These are phyloP conservation scores for Musa balbisiana DNA, from an alignment of 202 grass and related monocot genomes.

Conservation along the genomic window DNA sequence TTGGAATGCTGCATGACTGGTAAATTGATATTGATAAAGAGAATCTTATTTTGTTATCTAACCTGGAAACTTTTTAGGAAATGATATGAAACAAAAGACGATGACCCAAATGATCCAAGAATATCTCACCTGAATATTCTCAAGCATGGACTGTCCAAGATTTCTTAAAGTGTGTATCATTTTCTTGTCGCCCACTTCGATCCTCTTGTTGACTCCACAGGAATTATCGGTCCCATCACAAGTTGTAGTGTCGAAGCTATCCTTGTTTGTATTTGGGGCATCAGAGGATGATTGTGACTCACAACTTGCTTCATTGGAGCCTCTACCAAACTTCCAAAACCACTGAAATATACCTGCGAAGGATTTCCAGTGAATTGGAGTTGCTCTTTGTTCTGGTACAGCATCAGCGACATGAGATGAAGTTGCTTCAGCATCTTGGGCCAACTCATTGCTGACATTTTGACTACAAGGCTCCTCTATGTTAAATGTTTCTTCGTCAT, in stretches of 20 bases:
- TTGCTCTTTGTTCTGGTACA: constrained; percentile 12
- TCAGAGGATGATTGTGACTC: constrained; percentile 1
- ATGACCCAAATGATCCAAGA: constrained; percentile 21
- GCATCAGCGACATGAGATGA: constrained; percentile 23
- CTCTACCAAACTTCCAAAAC: constrained; percentile 62
- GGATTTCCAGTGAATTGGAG: constrained; percentile 52
- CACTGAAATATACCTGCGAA: constrained; percentile 62
- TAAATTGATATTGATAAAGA: too few species aligned
- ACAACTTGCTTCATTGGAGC: constrained; percentile 36
- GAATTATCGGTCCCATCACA: constrained; percentile 34
- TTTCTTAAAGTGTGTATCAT: constrained; percentile 60
- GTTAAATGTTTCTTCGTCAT: constrained; percentile 36
- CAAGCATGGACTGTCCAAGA: constrained; percentile 96
- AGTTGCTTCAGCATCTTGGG: constrained; percentile 27
- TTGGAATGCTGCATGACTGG: too few species aligned
- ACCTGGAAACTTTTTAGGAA: background rate
- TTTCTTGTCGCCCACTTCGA: constrained; percentile 63
- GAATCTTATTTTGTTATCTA: too few species aligned
- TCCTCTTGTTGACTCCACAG: constrained; percentile 17
- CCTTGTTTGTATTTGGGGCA: constrained; percentile 12
- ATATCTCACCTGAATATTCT: constrained; percentile 95
- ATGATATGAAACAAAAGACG: constrained; percentile 6
- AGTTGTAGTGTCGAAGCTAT: constrained; percentile 10
- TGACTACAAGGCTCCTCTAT: constrained; percentile 29
- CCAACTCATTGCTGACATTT: constrained; percentile 19